Evolutionary conservation across 345 rosid genomes (phyloP), one percentile per base, ranked within the genome.

Genomic region (Salix arbutifolia): DNA sequence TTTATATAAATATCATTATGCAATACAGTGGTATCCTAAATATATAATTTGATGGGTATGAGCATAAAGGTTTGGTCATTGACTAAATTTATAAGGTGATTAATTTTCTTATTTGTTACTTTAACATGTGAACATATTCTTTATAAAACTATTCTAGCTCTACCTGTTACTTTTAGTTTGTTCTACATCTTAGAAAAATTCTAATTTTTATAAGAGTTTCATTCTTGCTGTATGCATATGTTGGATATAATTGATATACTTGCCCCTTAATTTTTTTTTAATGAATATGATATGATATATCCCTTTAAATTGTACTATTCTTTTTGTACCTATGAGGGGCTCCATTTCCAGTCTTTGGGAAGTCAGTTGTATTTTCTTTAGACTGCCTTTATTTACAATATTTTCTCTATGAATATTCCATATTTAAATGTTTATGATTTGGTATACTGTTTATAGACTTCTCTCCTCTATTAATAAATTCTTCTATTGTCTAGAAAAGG

Each of bases 1-100:
- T 67, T 48, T 66, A 69, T 70, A 52, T 69, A 35, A 65, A 71
- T 53, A 52, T 82, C 77, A 40, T 31, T 52, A 69, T 78, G 13
- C 9, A 12, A 46, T 71, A 72, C 28, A 16, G 28, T 67, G 42
- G 44, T 69, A 17, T 48, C 31, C 17, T 76, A 53, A 21, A 53
- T 53, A 21, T 50, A n/a, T 62, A 77, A 76, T 65, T 26, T 44
- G 70, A 28, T 77, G 33, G 31, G 26, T 58, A 70, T 69, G 28
- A 33, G 44, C 65, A 40, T 38, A 64, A 62, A 60, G 62, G 60
- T 30, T 23, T 19, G 12, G 35, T 68, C 33, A 48, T 1, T 21
- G 31, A 30, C 25, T 44, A 40, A 46, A 18, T n/a, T 65, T 6
- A 6, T n/a, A 17, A n/a, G 37, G 23, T 64, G 31, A 26, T 13